phyloP scores from a whole-genome alignment of 1,284 basidiomycete genomes.

The Puccinia coronata region DNA sequence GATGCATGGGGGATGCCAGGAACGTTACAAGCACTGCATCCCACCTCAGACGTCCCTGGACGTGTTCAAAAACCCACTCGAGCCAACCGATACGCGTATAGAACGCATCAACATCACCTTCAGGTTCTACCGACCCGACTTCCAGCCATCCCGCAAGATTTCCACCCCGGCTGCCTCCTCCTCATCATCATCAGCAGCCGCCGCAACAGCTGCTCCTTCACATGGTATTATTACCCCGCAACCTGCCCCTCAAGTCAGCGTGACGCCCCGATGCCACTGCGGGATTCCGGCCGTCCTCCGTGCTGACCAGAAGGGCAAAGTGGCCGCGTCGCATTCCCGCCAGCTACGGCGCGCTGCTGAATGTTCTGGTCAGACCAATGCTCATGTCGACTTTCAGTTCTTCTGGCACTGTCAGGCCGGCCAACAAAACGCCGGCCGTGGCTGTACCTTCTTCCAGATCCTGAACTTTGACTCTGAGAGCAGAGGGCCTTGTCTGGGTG shows the following conservation, averaged over 20 bases:
- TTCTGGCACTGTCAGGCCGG: slow-evolving; percentile 87
- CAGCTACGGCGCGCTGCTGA: not conserved
- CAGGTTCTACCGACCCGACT: slow-evolving; percentile 78
- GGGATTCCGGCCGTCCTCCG: slow-evolving; percentile 71
- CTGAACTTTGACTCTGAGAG: slow-evolving; percentile 76
- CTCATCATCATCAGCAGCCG: not conserved
- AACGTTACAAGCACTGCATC: slow-evolving; percentile 79
- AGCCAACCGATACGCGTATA: slow-evolving; percentile 11
- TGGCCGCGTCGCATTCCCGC: slow-evolving; percentile 40
- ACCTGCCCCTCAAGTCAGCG: slow-evolving; percentile 53
- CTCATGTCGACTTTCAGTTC: slow-evolving; percentile 64
- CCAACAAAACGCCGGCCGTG: slow-evolving; percentile 78
- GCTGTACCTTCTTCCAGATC: slow-evolving; percentile 76
- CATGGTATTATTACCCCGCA: too few species aligned
- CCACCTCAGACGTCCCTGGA: slow-evolving; percentile 76
- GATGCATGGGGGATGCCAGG: slow-evolving; percentile 89
- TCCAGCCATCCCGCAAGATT: slow-evolving; percentile 69
- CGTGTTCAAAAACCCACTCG: slow-evolving; percentile 67
- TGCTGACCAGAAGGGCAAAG: slow-evolving; percentile 61
- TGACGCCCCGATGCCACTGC: slow-evolving; percentile 70
- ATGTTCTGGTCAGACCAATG: slow-evolving; percentile 21
- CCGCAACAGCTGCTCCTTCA: too few species aligned
- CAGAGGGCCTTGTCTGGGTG: slow-evolving; percentile 62
- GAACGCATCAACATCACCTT: slow-evolving; percentile 54
- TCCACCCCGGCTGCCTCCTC: slow-evolving; percentile 47